Conservation (phyloP, 805 yeast species). For the Ogataea dorogensis region DNA sequence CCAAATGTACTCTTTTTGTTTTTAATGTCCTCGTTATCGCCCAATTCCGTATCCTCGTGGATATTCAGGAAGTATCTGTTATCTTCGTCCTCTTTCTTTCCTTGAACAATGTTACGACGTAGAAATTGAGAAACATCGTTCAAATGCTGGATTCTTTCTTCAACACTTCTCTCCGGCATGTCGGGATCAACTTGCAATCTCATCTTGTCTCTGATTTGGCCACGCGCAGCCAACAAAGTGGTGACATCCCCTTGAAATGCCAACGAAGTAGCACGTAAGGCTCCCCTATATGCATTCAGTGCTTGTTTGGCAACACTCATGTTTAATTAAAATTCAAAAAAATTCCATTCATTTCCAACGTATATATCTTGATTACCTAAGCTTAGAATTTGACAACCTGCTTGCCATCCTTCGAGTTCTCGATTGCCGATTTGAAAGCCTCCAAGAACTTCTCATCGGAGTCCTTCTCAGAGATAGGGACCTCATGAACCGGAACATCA, state of each 20-base stretch:
- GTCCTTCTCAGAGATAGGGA: conserved; percentile 33
- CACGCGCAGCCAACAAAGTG: conserved; percentile 58
- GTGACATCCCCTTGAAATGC: conserved; percentile 54
- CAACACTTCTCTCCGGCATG: conserved; percentile 46
- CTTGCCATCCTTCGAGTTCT: conserved; percentile 41
- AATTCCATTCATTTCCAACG: too few relatives aligned
- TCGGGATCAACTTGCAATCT: conserved; percentile 34
- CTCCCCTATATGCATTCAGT: conserved; percentile 56
- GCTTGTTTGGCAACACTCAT: conserved; percentile 27
- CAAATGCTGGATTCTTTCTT: conserved; percentile 53
- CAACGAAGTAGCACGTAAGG: conserved; percentile 61
- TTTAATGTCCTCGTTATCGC: conserved; percentile 82
- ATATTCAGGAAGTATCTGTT: conserved; percentile 60
- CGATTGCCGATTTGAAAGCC: conserved; percentile 44
- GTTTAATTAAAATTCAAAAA: too few relatives aligned
- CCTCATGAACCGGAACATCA: conserved; percentile 46
- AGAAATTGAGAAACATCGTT: conserved; percentile 72
- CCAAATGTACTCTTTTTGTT: conserved; percentile 33
- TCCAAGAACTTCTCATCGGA: conserved; percentile 42
- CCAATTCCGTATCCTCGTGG: conserved; percentile 81
- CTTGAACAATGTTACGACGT: conserved; percentile 83
- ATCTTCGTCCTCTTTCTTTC: conserved; percentile 42
- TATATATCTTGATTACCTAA: conserved; percentile 7
- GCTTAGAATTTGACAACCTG: conserved; percentile 35
- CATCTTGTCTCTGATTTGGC: conserved; percentile 56